Evolutionary conservation across 2,329 filamentous ascomycete species (phyloP), one percentile per base, ranked within the genome.

Genomic region (Fusarium xylarioides): DNA sequence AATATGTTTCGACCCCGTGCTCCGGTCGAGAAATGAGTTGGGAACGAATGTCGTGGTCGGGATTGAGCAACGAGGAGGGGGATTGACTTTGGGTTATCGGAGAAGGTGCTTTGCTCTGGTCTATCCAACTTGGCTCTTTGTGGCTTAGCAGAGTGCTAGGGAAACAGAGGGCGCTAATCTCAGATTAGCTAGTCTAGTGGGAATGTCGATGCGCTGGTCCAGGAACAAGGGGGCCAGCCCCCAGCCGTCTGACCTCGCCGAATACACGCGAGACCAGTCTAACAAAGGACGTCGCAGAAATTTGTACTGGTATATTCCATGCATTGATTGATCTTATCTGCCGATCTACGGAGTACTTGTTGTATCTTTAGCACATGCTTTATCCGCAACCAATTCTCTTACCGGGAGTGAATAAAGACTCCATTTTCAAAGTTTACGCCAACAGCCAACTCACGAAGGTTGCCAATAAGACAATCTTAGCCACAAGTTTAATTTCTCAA

Each of bases 401-500:
- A 34, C 23, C 4, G 34, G 40, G 28, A 35, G 12, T 23, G 26
- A 42, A 26, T 14, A 46, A 34, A 32, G 19, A n/a, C 34, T 32
- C 43, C 10, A 14, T 23, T 18, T n/a, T 52, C 43, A 66, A 70
- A 52, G 55, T 70, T 70, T 44, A 37, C 55, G 61, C 55, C 61
- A 63, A n/a, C 28, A 35, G 21, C 26, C 30, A 55, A n/a, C 23
- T n/a, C 18, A 49, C 16, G 21, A 19, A 30, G 40, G 65, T 38
- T 68, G 46, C 52, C 55, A 73, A 61, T 61, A 49, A 74, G 37
- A 67, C 70, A 67, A 30, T 52, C 21, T 63, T 38, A 67, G 53
- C 70, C 43, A 56, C 68, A 56, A 68, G 58, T 74, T 52, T 74
- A 74, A 74, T 68, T 71, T 71, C 70, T 66, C 63, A 64, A n/a